Percentiles rank a stretch among this genome's conserved stretches.
Conservation (phyloP, 2,329 filamentous ascomycete genomes). For the Ambrosiella cleistominuta region DNA sequence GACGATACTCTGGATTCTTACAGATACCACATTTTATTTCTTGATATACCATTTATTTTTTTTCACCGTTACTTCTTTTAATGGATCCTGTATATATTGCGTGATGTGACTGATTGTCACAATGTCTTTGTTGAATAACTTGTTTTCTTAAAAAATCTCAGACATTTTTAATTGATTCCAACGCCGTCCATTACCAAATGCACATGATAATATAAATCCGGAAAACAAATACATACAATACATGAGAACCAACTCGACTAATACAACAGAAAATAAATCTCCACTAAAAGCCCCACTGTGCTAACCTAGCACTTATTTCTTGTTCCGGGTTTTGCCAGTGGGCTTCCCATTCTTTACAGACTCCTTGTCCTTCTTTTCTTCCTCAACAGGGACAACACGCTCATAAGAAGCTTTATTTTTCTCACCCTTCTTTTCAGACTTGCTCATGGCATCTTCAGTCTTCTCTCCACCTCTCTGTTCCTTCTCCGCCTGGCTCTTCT, state of each 20-base stretch:
- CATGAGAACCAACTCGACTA: conserved; percentile 1
- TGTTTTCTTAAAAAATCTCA: conserved; percentile 7
- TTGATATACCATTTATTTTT: conserved; percentile 5
- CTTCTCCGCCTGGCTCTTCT: conserved; percentile 11
- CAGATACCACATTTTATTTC: background rate
- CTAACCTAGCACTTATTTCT: conserved; percentile 6
- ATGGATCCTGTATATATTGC: background rate
- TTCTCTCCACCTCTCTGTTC: conserved; percentile 12
- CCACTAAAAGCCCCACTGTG: background rate
- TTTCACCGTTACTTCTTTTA: background rate
- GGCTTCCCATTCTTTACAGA: conserved; percentile 11
- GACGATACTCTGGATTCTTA: conserved; percentile 7
- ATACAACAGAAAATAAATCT: background rate
- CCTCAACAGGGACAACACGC: background rate
- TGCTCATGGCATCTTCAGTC: conserved; percentile 1
- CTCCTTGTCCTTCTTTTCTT: background rate
- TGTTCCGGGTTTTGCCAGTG: conserved; percentile 8
- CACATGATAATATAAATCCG: conserved; percentile 6
- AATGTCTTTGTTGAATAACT: background rate
- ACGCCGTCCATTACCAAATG: conserved; percentile 9
- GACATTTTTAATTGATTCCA: conserved; percentile 11
- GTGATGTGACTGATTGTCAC: background rate
- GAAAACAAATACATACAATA: background rate
- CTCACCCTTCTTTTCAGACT: conserved; percentile 10
- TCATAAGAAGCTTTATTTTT: conserved; percentile 3